Percentiles rank a stretch among this genome's conserved stretches.
phyloP scores from a whole-genome alignment of 2,329 filamentous ascomycete genomes.

The Calonectria pteridis region DNA sequence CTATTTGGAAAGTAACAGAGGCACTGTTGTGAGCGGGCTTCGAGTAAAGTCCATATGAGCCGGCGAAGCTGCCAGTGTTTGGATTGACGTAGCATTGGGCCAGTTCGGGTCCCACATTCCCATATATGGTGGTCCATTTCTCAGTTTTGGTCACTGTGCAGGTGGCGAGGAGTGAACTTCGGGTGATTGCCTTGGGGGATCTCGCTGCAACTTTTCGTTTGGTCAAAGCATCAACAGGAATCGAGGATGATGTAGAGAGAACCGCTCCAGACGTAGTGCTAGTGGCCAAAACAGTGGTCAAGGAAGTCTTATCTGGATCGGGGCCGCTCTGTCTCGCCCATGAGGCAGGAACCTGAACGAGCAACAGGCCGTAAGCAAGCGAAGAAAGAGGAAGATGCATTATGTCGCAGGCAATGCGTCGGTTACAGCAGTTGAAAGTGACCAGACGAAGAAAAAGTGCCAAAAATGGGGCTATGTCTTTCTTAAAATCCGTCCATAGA shows the following conservation, averaged over 20 bases:
- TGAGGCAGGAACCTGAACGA: not conserved
- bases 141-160: not conserved
- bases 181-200: not conserved
- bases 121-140: not conserved
- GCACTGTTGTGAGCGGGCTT: not conserved
- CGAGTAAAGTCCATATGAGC: not conserved
- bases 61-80: not conserved
- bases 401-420: not conserved
- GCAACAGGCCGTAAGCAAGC: not conserved
- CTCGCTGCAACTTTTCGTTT: too few species aligned
- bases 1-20: not conserved
- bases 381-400: not conserved
- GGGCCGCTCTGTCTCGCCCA: not conserved
- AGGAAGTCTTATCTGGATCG: not conserved
- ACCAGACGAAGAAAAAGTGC: not conserved
- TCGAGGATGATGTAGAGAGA: not conserved
- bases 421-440: not conserved
- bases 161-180: not conserved
- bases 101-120: not conserved
- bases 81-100: not conserved
- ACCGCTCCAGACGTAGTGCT: not conserved
- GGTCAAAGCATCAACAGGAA: not conserved
- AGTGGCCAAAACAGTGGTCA: not conserved
- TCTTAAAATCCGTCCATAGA: not conserved
- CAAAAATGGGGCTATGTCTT: not conserved